These are phyloP conservation scores for Ustanciosporium gigantosporum DNA, from an alignment of 1,284 basidiomycete species.

Conservation along the genomic window DNA sequence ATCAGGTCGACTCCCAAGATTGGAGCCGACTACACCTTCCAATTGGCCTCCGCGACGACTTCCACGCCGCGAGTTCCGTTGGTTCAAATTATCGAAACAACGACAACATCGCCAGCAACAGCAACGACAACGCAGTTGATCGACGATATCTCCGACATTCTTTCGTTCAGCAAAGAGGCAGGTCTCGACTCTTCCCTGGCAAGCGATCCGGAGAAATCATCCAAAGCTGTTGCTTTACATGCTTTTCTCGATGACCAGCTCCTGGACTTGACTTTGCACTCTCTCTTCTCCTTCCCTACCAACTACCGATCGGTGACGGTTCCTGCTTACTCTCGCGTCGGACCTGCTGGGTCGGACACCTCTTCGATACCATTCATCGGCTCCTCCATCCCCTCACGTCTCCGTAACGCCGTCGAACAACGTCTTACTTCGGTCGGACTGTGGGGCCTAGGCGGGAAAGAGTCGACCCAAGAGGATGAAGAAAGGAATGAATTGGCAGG, in stretches of 20 bases:
- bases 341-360: not conserved
- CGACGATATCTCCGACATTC: slow-evolving; percentile 23
- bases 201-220: slow-evolving; percentile 1
- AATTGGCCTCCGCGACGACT: slow-evolving; percentile 29
- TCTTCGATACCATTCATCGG: slow-evolving; percentile 5
- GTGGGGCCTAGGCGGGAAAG: slow-evolving; percentile 43
- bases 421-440: slow-evolving; percentile 28
- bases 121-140: slow-evolving; percentile 5
- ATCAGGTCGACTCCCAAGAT: slow-evolving; percentile 14
- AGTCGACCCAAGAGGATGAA: slow-evolving; percentile 14
- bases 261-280: slow-evolving; percentile 41
- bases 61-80: slow-evolving; percentile 30
- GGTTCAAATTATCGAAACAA: slow-evolving; percentile 22
- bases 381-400: slow-evolving; percentile 37
- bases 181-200: slow-evolving; percentile 18
- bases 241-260: slow-evolving; percentile 44
- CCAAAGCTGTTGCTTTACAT: slow-evolving; percentile 25
- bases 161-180: slow-evolving; percentile 12
- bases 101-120: not conserved
- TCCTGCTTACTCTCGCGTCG: slow-evolving; percentile 19
- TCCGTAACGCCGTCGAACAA: slow-evolving; percentile 44
- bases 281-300: slow-evolving; percentile 44
- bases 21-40: not conserved
- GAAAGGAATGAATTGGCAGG: slow-evolving; percentile 33
- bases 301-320: slow-evolving; percentile 45